Evolutionary conservation across 331 rosid species (phyloP), one percentile per base, ranked within the genome.

Genomic region (Pyrus hybrid): DNA sequence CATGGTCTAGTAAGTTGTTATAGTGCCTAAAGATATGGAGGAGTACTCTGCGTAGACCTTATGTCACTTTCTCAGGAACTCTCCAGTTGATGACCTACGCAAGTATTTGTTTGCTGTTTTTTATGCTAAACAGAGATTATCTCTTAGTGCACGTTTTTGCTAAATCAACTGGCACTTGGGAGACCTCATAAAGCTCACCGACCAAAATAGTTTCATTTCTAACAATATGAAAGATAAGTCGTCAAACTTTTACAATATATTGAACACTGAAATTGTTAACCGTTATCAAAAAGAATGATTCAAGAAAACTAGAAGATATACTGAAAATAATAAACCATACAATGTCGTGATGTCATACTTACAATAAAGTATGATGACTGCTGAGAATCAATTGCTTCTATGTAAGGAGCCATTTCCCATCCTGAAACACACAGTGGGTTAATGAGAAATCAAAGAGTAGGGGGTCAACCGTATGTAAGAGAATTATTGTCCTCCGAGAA

Each of bases 321-420:
- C 5, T 2, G 53, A 58, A 72, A 58, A 9, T 72, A 17, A 16
- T 14, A 72, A 17, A 60, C 30, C 25, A 60, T 33, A 60, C 70
- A 22, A 74, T 45, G 45, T 32, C 41, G 10, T 32, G 47, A 60
- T 22, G 21, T 65, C 28, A 29, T n/a, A 80, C 97, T 83, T 80
- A 94, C 99, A 78, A 80, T 77, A 82, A 90, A 92, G 76, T 82
- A 77, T 71, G 87, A 83, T 37, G 79, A 82, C 49, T 73, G 82
- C 86, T 92, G 99, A 79, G 92, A 84, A 80, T 94, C 93, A 63
- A 92, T 87, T 63, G 99, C 97, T 83, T 92, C 97, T 17, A 94
- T 92, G 77, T 90, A 94, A 67, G 99, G 99, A 81, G 99, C 99
- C 97, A 94, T 94, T 80, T 94, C 96, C 99, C 99, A 94, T 80